Evolutionary conservation across 2,329 filamentous ascomycete species (phyloP).

Genomic region (Colletotrichum godetiae): DNA sequence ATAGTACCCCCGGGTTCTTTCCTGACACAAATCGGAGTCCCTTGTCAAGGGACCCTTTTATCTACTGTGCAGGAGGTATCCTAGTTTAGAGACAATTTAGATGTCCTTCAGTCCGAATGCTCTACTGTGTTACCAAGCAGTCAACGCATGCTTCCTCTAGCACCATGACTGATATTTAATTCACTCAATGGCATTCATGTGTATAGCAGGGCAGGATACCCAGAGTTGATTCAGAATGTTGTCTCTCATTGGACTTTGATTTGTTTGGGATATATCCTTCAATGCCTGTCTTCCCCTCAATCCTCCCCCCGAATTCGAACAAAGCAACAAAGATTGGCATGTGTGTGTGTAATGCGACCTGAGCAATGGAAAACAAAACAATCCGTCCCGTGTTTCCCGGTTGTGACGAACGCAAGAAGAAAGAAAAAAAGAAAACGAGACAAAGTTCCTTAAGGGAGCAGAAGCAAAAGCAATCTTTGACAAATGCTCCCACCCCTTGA

Average conservation of each 20-base stretch:
- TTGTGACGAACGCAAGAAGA: neutral
- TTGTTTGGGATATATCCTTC: slow-evolving; percentile 10
- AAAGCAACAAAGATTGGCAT: neutral
- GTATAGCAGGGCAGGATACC: too few relatives aligned
- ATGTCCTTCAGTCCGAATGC: too few relatives aligned
- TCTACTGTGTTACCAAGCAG: too few relatives aligned
- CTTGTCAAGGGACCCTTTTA: too few relatives aligned
- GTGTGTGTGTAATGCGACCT: neutral
- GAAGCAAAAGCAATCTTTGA: neutral
- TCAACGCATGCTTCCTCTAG: too few relatives aligned
- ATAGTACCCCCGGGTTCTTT: too few relatives aligned
- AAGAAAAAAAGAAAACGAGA: neutral
- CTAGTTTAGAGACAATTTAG: too few relatives aligned
- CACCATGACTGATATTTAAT: fast-evolving
- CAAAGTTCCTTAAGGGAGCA: neutral
- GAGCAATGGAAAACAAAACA: neutral
- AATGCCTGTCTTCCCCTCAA: neutral
- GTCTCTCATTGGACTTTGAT: neutral
- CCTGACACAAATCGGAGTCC: too few relatives aligned
- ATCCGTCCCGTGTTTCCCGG: slow-evolving; percentile 8
- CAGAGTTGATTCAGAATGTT: neutral
- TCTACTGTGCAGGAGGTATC: too few relatives aligned
- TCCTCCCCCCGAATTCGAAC: neutral
- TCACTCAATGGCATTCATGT: neutral
- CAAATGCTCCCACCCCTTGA: too few relatives aligned